Evolutionary conservation across 2,329 filamentous ascomycete genomes (phyloP).

Genomic region (Microsporum audouinii): DNA sequence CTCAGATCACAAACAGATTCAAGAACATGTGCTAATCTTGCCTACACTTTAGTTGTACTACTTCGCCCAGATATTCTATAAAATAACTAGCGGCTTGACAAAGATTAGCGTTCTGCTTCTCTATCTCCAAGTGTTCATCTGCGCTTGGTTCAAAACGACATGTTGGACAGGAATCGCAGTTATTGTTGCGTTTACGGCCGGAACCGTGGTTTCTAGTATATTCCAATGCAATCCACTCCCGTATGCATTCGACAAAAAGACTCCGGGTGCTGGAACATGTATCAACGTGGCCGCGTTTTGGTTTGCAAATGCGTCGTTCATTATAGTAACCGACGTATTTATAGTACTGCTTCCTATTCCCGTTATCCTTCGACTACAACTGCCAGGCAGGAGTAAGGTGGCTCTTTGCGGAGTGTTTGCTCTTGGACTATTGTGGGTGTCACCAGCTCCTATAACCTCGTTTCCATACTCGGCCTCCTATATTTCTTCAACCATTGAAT

Average conservation of each 20-base stretch:
- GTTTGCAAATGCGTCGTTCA: conserved; percentile 38
- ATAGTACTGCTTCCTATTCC: conserved; percentile 27
- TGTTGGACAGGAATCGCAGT: conserved; percentile 15
- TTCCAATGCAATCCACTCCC: conserved; percentile 18
- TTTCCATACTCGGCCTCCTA: conserved; percentile 2
- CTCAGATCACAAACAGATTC: background rate
- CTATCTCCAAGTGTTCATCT: conserved; percentile 17
- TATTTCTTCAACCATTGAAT: background rate
- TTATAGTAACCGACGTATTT: conserved; percentile 28
- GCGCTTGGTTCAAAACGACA: conserved; percentile 14
- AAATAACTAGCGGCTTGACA: conserved; percentile 18
- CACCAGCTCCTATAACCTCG: background rate
- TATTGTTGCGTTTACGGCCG: conserved; percentile 16
- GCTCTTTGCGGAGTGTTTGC: conserved; percentile 33
- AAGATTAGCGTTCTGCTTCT: conserved; percentile 20
- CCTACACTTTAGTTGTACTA: conserved; percentile 13
- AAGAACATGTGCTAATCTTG: background rate
- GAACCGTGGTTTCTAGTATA: conserved; percentile 16
- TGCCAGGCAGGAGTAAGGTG: conserved; percentile 36
- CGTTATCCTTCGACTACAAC: conserved; percentile 23
- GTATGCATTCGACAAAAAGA: conserved; percentile 15
- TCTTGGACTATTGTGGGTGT: conserved; percentile 24
- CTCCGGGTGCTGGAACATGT: conserved; percentile 28
- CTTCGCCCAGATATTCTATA: conserved; percentile 20
- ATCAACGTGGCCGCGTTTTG: conserved; percentile 39